Base-by-base conservation (phyloP, 2,329 filamentous ascomycete species). In the Fusarium miscanthi region DNA sequence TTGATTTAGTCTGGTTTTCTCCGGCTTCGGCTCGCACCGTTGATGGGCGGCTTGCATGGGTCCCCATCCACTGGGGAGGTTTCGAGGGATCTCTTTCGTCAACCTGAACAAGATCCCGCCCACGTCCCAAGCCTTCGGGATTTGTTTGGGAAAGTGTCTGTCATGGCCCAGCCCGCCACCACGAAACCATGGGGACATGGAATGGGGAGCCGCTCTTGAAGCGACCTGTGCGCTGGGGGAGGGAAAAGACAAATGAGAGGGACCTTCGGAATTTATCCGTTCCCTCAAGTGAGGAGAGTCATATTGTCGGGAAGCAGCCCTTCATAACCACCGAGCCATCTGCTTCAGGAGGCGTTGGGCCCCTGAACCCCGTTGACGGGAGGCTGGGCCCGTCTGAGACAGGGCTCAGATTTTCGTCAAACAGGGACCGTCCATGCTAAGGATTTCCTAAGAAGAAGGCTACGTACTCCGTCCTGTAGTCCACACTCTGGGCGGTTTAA, bases 1-100 rank as follows among this genome's bases (percentile, higher is more conserved):
- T 76, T 68, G 74, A 74, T 74, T 78, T 79, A 79, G 78, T 74
- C 76, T 80, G 69, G 70, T 76, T 78, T 73, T 77, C 75, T 77
- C 78, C 80, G 78, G 77, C 77, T 74, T 80, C 80, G 80, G 80
- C 78, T 81, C 80, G 80, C 80, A 80, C 78, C 80, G 80, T 78
- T 78, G 78, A 76, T 77, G 70, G 72, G 77, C 76, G 76, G 77
- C 73, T 75, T 76, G 75, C 75, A 77, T 77, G 74, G 76, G 68
- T 53, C 65, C 75, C 68, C 69, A 75, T 76, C 69, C 72, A 63
- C 65, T 68, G 69, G 71, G 59, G 67, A 62, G 59, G 54, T 58
- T 74, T 69, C 41, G 35, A 74, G 74, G 71, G 67, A 72, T 72
- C 72, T 63, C 68, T 69, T 74, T 72, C 58, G 60, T 72, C 70